These are phyloP conservation scores for Fusarium sp. DNA, from an alignment of 2,329 filamentous ascomycete genomes.

Conservation along the genomic window DNA sequence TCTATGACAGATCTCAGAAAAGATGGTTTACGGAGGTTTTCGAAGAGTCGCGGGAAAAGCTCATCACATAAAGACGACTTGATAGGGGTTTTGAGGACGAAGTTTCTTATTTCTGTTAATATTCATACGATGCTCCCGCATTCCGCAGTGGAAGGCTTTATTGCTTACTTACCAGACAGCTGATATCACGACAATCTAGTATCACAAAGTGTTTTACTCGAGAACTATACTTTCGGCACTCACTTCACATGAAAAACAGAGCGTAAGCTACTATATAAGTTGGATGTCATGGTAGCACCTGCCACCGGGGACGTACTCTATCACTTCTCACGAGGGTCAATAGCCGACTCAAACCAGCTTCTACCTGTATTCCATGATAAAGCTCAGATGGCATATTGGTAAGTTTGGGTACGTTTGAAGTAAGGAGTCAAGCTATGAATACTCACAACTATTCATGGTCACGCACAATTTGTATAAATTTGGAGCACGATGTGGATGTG, in stretches of 20 bases:
- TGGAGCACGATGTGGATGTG: neutral
- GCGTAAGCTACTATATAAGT: neutral
- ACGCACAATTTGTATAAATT: neutral
- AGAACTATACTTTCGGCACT: neutral
- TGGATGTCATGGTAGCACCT: neutral
- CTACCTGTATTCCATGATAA: neutral
- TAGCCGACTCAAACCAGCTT: neutral
- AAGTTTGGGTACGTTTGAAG: neutral
- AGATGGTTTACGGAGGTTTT: neutral
- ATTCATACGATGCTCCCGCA: neutral
- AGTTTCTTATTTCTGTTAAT: neutral
- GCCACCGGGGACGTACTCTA: neutral
- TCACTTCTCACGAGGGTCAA: neutral
- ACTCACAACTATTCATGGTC: neutral
- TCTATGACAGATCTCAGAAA: neutral
- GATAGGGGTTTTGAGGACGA: neutral
- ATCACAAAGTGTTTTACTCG: neutral
- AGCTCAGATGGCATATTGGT: neutral
- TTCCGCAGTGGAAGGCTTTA: neutral
- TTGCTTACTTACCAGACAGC: neutral
- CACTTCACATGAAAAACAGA: too few relatives aligned
- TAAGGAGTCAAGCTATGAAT: neutral
- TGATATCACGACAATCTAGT: neutral
- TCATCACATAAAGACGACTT: neutral
- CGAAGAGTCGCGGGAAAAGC: neutral